Conservation (phyloP, 106 monocot genomes). For the Allium cepa region DNA sequence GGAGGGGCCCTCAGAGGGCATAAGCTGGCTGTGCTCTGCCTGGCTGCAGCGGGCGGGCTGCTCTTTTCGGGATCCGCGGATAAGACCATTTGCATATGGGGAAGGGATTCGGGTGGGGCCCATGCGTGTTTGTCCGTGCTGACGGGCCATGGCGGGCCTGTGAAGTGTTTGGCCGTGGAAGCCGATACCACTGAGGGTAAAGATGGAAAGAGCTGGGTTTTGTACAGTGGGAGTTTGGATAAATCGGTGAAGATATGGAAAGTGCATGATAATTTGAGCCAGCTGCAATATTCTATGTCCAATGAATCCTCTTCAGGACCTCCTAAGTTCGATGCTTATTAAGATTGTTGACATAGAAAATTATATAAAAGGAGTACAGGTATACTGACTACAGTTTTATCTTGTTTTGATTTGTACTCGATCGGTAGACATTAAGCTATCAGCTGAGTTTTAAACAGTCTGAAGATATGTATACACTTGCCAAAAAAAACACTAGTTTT, state of each 20-base stretch:
- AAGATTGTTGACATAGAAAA: too few relatives aligned
- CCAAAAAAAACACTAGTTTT: too few relatives aligned
- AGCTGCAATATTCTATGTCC: neutral
- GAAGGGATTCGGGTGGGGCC: neutral
- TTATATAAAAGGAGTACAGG: too few relatives aligned
- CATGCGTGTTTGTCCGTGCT: slow-evolving; percentile 35
- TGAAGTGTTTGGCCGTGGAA: slow-evolving; percentile 37
- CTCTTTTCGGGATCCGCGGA: slow-evolving; percentile 60
- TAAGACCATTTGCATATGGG: slow-evolving; percentile 58
- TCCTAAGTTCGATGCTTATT: neutral
- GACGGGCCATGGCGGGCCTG: slow-evolving; percentile 22
- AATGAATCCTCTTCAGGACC: neutral
- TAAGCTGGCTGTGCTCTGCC: slow-evolving; percentile 52
- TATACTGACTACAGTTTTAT: too few relatives aligned
- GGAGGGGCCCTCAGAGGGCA: slow-evolving; percentile 36
- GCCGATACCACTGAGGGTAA: neutral
- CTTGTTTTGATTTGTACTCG: too few relatives aligned
- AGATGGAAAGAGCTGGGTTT: slow-evolving; percentile 16
- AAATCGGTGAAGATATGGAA: slow-evolving; percentile 39
- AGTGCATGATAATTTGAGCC: neutral
- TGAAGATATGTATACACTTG: too few relatives aligned
- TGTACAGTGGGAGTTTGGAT: slow-evolving; percentile 57
- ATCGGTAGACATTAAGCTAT: too few relatives aligned
- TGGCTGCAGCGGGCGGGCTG: slow-evolving; percentile 34
- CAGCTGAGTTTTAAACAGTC: too few relatives aligned